These are phyloP conservation scores for Russula ochroleuca DNA, from an alignment of 768 basidiomycete species.

Conservation along the genomic window DNA sequence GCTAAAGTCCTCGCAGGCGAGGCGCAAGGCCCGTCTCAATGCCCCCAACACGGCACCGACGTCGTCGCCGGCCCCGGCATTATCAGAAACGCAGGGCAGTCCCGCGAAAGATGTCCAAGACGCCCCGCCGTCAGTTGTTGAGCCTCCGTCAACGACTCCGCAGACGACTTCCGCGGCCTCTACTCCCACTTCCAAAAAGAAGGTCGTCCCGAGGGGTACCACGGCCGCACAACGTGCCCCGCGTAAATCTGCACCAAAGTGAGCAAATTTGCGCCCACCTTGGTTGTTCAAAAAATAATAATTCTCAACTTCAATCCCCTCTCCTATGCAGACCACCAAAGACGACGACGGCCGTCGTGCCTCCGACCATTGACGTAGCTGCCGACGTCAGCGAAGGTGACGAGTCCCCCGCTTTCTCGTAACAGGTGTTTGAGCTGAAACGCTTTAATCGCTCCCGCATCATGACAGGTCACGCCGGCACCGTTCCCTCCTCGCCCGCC, in stretches of 20 bases:
- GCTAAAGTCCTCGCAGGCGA: constrained; percentile 20
- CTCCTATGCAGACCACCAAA: constrained; percentile 1
- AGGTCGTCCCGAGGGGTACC: constrained; percentile 29
- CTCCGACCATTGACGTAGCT: constrained; percentile 8
- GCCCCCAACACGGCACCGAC: constrained; percentile 4
- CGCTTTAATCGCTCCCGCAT: neutral
- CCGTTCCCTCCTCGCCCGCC: constrained; percentile 27
- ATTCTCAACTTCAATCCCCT: neutral
- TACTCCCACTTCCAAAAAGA: constrained; percentile 29
- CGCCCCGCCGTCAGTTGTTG: neutral
- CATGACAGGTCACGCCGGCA: constrained; percentile 26
- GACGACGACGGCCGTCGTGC: neutral
- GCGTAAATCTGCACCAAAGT: constrained; percentile 35
- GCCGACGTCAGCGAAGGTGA: constrained; percentile 20
- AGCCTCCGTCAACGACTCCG: constrained; percentile 13
- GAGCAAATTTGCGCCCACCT: neutral
- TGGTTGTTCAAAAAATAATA: neutral
- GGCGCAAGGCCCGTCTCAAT: constrained; percentile 25
- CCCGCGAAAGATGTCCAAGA: constrained; percentile 13
- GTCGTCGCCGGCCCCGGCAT: neutral
- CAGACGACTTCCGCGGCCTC: constrained; percentile 17
- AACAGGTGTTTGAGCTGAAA: neutral
- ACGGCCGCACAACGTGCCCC: constrained; percentile 32
- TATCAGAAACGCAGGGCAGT: constrained; percentile 3
- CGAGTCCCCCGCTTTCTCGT: neutral